These are phyloP conservation scores for Talaromyces marneffei DNA, from an alignment of 2,329 filamentous ascomycete genomes.

Conservation along the genomic window DNA sequence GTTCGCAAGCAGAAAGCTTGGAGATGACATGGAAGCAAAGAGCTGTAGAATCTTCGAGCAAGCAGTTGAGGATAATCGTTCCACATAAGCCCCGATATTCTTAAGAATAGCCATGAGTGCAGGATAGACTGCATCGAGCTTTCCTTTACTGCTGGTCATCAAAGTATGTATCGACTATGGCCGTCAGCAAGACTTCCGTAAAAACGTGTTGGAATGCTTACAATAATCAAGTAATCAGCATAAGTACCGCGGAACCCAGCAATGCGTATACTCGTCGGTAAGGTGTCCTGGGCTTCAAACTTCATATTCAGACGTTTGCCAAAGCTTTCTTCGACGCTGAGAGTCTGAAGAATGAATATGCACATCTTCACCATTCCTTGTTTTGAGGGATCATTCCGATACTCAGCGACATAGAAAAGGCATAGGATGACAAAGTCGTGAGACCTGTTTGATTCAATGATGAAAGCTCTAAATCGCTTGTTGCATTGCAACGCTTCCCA, in stretches of 20 bases:
- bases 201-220: conserved; percentile 26
- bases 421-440: conserved; percentile 90
- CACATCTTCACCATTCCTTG: conserved; percentile 95
- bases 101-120: conserved; percentile 87
- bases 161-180: conserved; percentile 78
- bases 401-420: conserved; percentile 87
- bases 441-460: conserved; percentile 88
- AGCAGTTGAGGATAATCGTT: conserved; percentile 67
- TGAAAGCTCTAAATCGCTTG: conserved; percentile 91
- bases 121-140: conserved; percentile 84
- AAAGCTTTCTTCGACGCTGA: conserved; percentile 89
- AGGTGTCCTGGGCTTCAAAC: conserved; percentile 81
- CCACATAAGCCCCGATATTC: conserved; percentile 81
- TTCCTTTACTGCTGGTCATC: conserved; percentile 85
- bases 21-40: conserved; percentile 86
- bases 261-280: conserved; percentile 76
- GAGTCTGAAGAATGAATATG: conserved; percentile 88
- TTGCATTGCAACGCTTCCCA: conserved; percentile 98
- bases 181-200: conserved; percentile 21
- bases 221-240: conserved; percentile 87
- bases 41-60: conserved; percentile 80
- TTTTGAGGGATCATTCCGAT: conserved; percentile 77
- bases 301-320: conserved; percentile 81
- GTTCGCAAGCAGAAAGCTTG: conserved; percentile 85
- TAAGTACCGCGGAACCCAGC: conserved; percentile 82